Percentiles rank a stretch among this genome's conserved stretches.
phyloP scores from a whole-genome alignment of 345 rosid genomes.

The Melaleuca alternifolia region DNA sequence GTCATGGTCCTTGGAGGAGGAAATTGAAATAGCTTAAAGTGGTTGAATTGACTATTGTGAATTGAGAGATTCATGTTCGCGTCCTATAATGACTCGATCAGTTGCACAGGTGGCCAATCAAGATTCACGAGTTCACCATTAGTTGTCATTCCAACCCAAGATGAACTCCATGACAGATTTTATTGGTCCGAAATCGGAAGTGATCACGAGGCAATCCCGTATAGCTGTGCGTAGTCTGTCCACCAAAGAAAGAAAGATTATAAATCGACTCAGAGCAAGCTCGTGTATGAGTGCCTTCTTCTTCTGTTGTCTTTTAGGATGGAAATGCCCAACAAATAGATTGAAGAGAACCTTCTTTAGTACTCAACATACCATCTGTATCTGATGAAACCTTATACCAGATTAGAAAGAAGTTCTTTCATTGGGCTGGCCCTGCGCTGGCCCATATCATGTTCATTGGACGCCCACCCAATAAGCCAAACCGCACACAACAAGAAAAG shows the following conservation, averaged over 20 bases:
- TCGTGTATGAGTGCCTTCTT: not conserved
- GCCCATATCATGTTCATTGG: not conserved
- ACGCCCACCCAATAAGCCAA: not conserved
- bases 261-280: not conserved
- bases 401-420: not conserved
- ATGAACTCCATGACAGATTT: not conserved
- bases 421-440: not conserved
- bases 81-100: not conserved
- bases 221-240: not conserved
- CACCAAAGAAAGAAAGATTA: not conserved
- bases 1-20: not conserved
- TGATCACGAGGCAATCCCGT: not conserved
- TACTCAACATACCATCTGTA: not conserved
- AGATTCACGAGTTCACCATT: not conserved
- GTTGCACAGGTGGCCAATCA: not conserved
- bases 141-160: not conserved
- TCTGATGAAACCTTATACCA: not conserved
- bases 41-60: not conserved
- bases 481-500: not conserved
- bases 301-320: not conserved
- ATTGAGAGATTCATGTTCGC: not conserved
- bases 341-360: not conserved
- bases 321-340: not conserved
- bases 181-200: not conserved
- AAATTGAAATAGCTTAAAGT: not conserved